phyloP scores from a whole-genome alignment of 2,329 filamentous ascomycete species.

The Scytalidium lignicola region DNA sequence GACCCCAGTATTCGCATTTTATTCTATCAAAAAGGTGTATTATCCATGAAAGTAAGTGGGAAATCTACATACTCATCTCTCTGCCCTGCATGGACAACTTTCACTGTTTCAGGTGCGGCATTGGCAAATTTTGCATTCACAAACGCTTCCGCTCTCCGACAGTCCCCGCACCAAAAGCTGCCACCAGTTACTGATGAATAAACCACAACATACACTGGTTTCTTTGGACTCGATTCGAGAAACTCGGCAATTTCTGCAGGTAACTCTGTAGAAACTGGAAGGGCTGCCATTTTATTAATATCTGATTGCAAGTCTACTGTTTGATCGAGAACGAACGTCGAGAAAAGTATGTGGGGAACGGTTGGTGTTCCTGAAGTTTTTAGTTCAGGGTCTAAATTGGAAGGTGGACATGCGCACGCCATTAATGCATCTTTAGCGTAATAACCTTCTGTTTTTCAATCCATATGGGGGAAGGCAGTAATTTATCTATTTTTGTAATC shows the following conservation, averaged over 20 bases:
- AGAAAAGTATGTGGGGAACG: too few species aligned
- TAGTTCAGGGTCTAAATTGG: too few species aligned
- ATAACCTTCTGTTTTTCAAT: too few species aligned
- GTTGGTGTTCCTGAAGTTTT: too few species aligned
- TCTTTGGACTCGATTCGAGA: slow-evolving; percentile 7
- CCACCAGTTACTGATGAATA: slow-evolving; percentile 20
- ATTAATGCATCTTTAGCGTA: too few species aligned
- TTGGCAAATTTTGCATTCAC: slow-evolving; percentile 18
- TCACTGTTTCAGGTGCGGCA: slow-evolving; percentile 8
- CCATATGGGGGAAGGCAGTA: too few species aligned
- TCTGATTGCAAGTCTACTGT: neutral
- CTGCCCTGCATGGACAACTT: slow-evolving; percentile 19
- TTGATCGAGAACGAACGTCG: neutral
- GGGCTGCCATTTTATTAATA: neutral
- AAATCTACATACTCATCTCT: slow-evolving; percentile 14
- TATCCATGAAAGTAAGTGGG: neutral
- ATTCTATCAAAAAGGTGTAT: neutral
- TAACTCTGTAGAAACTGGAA: neutral
- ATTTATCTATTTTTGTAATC: too few species aligned
- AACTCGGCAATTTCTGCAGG: slow-evolving; percentile 14
- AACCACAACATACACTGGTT: slow-evolving; percentile 18
- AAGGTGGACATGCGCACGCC: too few species aligned
- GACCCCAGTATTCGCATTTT: neutral
- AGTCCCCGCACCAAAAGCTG: slow-evolving; percentile 23
- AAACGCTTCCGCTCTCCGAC: slow-evolving; percentile 20